A percentile compares a stretch with the other conserved stretches of the same genome.
Conservation (phyloP, 1,284 basidiomycete species). For the Ustilago nuda region DNA sequence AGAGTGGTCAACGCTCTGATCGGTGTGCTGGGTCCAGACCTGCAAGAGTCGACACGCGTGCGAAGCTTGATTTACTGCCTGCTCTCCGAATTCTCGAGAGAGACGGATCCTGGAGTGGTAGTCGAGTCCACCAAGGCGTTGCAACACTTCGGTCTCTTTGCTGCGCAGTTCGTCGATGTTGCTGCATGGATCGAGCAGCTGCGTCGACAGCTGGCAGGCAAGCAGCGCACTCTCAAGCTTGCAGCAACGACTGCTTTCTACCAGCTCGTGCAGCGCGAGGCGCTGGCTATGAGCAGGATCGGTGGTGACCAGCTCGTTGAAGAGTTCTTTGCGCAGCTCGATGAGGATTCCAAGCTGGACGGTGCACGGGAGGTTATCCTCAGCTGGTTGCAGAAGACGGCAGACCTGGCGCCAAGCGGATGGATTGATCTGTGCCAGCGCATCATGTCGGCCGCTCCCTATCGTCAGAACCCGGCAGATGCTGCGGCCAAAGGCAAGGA, state of each 20-base stretch:
- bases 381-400: slow-evolving; percentile 96
- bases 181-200: slow-evolving; percentile 55
- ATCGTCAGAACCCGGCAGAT: slow-evolving; percentile 11
- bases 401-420: slow-evolving; percentile 88
- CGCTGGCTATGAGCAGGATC: slow-evolving; percentile 87
- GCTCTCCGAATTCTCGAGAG: slow-evolving; percentile 84
- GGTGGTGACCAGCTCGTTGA: slow-evolving; percentile 95
- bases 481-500: slow-evolving; percentile 27
- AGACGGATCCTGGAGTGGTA: slow-evolving; percentile 84
- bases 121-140: slow-evolving; percentile 95
- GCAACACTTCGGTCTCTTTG: slow-evolving; percentile 96
- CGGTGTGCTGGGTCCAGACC: slow-evolving; percentile 92
- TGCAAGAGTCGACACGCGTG: slow-evolving; percentile 85
- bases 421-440: slow-evolving; percentile 98
- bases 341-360: slow-evolving; percentile 92
- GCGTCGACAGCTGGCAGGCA: slow-evolving; percentile 46
- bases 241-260: slow-evolving; percentile 95
- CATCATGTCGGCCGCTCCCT: slow-evolving; percentile 76
- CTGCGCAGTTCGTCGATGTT: slow-evolving; percentile 76
- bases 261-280: slow-evolving; percentile 96
- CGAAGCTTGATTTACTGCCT: slow-evolving; percentile 84
- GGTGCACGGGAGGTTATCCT: slow-evolving; percentile 91
- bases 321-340: slow-evolving; percentile 92
- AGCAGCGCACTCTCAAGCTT: slow-evolving; percentile 79
- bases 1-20: slow-evolving; percentile 92